Conservation (phyloP, 306 rosid genomes). For the Castanea mollissima region DNA sequence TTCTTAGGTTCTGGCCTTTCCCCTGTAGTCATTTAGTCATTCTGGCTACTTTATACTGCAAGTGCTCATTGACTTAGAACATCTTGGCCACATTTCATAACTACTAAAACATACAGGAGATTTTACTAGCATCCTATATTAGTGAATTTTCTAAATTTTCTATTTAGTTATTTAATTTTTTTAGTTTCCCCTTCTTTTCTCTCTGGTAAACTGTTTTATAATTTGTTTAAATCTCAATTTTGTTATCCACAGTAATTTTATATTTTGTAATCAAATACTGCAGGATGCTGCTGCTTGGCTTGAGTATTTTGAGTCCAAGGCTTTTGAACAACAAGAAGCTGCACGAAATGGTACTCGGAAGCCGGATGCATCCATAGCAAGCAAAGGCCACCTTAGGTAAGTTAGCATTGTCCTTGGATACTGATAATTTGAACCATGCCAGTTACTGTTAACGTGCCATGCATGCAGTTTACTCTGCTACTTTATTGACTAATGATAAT, state of each 20-base stretch:
- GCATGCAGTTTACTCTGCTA: background rate
- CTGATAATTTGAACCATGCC: slow-evolving; percentile 4
- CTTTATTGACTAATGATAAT: slow-evolving; percentile 11
- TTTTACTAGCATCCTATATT: background rate
- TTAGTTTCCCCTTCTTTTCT: background rate
- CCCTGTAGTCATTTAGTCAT: background rate
- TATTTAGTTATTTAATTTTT: background rate
- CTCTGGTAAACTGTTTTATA: background rate
- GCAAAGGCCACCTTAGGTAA: slow-evolving; percentile 99
- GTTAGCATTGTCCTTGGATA: slow-evolving; percentile 8
- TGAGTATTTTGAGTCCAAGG: slow-evolving; percentile 98
- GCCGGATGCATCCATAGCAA: slow-evolving; percentile 96
- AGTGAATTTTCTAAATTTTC: background rate
- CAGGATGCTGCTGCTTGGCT: slow-evolving; percentile 99
- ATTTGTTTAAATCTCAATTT: background rate
- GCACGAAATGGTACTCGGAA: slow-evolving; percentile 93
- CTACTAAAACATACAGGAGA: background rate
- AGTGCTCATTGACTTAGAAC: slow-evolving; percentile 1
- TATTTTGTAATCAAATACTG: slow-evolving; percentile 26
- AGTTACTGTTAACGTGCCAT: background rate
- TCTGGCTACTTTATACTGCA: background rate
- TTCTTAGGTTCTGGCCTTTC: slow-evolving; percentile 4
- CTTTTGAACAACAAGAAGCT: slow-evolving; percentile 99
- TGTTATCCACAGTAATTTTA: background rate
- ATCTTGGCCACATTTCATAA: background rate